Evolutionary conservation across 176 grass and related monocot genomes (phyloP).

Genomic region (Triticum dicoccoides): DNA sequence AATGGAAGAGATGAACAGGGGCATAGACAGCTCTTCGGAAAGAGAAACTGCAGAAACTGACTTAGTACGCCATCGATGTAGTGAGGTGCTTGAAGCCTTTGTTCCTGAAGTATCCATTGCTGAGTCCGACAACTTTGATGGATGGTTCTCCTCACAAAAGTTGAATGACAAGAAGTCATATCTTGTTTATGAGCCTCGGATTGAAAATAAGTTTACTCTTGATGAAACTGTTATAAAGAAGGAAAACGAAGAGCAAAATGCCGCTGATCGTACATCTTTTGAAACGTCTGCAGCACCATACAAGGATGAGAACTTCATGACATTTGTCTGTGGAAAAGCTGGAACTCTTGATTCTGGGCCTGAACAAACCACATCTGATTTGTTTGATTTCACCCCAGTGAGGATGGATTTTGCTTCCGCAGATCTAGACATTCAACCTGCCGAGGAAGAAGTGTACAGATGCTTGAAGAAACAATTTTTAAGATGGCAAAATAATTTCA

Average conservation of each 20-base stretch:
- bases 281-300: conserved; percentile 14
- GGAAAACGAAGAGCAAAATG: conserved; percentile 34
- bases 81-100: conserved; percentile 58
- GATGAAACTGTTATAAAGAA: conserved; percentile 18
- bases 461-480: conserved; percentile 67
- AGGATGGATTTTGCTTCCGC: conserved; percentile 62
- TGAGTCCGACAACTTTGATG: conserved; percentile 28
- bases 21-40: conserved; percentile 15
- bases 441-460: conserved; percentile 45
- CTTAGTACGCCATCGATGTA: conserved; percentile 45
- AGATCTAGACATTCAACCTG: conserved; percentile 43
- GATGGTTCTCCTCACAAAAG: conserved; percentile 38
- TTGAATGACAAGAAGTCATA: conserved; percentile 53
- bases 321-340: conserved; percentile 68
- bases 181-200: conserved; percentile 70
- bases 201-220: conserved; percentile 24
- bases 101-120: conserved; percentile 62
- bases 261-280: neutral
- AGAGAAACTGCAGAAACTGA: conserved; percentile 30
- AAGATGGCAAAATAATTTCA: conserved; percentile 73
- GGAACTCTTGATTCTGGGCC: conserved; percentile 41
- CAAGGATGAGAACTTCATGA: conserved; percentile 56
- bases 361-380: conserved; percentile 27
- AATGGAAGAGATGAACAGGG: conserved; percentile 52
- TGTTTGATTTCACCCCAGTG: conserved; percentile 62